Percentiles rank a stretch among this genome's conserved stretches.
Conservation (phyloP, 129 eudicot species). For the Saussurea involucrata region DNA sequence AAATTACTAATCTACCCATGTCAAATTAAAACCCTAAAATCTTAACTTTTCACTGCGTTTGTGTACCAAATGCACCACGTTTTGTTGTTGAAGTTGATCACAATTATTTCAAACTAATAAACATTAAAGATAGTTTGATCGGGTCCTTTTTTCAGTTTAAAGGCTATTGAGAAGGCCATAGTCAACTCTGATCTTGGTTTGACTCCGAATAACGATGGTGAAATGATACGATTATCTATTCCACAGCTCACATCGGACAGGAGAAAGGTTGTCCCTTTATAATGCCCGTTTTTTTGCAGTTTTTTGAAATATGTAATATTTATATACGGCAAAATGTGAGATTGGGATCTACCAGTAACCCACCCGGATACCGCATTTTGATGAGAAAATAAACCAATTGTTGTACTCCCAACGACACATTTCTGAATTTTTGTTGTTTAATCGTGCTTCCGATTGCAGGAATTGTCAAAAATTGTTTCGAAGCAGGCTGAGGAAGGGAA, state of each 20-base stretch:
- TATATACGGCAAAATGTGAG: not conserved
- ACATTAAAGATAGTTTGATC: not conserved
- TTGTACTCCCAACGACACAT: not conserved
- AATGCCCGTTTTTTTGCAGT: not conserved
- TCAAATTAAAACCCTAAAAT: not conserved
- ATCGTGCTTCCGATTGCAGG: slow-evolving; percentile 46
- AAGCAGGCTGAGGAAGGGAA: slow-evolving; percentile 97
- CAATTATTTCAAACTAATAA: not conserved
- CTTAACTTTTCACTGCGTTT: not conserved
- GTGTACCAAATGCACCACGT: no score
- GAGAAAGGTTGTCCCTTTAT: slow-evolving; percentile 64
- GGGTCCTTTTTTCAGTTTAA: slow-evolving; percentile 54
- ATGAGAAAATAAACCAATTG: not conserved
- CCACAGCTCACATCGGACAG: slow-evolving; percentile 92
- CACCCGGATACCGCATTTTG: not conserved
- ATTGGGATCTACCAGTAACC: not conserved
- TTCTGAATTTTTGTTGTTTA: not conserved
- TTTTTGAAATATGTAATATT: not conserved
- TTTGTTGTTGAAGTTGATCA: not conserved
- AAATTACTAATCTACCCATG: not conserved
- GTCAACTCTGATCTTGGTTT: slow-evolving; percentile 76
- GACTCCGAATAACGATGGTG: slow-evolving; percentile 86
- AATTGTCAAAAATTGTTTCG: slow-evolving; percentile 75
- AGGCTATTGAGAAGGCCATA: slow-evolving; percentile 94
- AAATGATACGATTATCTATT: slow-evolving; percentile 76